phyloP scores from a whole-genome alignment of 1,284 basidiomycete species.

The Ustilago tritici region DNA sequence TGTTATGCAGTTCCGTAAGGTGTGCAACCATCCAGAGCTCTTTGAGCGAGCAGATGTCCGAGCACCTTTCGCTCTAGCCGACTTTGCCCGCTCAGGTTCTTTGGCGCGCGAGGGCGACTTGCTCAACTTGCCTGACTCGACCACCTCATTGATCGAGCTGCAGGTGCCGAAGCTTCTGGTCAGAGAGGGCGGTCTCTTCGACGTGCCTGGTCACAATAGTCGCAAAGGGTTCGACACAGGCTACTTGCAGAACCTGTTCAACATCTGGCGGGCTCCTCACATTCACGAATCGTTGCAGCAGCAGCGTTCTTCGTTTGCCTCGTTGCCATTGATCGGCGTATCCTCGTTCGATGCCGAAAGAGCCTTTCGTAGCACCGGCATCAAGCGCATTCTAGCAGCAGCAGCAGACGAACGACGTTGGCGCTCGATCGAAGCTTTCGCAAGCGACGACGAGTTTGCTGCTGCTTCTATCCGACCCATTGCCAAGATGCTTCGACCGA shows the following conservation, averaged over 20 bases:
- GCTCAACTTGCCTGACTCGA: conserved; percentile 83
- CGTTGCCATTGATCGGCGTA: conserved; percentile 78
- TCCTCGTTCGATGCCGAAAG: conserved; percentile 77
- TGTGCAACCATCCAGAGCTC: conserved; percentile 98
- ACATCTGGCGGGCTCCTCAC: conserved; percentile 89
- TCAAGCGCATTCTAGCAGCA: conserved; percentile 73
- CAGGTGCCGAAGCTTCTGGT: conserved; percentile 82
- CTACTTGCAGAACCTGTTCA: conserved; percentile 80
- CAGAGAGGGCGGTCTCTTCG: conserved; percentile 80
- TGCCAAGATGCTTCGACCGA: conserved; percentile 68
- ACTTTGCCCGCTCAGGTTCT: conserved; percentile 84
- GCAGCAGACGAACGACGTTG: conserved; percentile 63
- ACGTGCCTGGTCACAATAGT: conserved; percentile 77
- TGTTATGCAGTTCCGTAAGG: conserved; percentile 99
- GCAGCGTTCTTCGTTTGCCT: conserved; percentile 77
- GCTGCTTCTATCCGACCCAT: conserved; percentile 70
- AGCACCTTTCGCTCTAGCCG: conserved; percentile 88
- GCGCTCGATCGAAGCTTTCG: conserved; percentile 43
- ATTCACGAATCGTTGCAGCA: conserved; percentile 80
- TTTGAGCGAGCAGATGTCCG: conserved; percentile 97
- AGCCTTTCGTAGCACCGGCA: conserved; percentile 74
- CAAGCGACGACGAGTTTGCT: conserved; percentile 76
- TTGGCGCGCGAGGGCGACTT: conserved; percentile 87
- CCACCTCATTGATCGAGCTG: conserved; percentile 86
- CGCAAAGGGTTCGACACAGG: conserved; percentile 75